Evolutionary conservation across 192 early-diverging fungal genomes (phyloP).

Genomic region (Borealophlyctis nickersoniae): DNA sequence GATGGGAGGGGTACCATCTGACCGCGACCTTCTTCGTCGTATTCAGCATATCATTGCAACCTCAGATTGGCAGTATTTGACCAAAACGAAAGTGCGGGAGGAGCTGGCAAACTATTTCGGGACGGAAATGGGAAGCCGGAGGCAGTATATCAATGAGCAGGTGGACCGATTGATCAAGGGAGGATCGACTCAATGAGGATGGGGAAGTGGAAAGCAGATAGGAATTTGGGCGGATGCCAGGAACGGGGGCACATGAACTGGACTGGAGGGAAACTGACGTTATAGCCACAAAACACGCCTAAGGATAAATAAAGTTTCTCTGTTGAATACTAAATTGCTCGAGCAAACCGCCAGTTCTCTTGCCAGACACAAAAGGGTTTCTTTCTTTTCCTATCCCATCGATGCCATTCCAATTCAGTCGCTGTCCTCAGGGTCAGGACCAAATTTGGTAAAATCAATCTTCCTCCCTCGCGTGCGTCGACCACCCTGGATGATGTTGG

Average conservation of each 20-base stretch:
- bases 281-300: no score
- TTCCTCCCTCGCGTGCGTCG: constrained; percentile 69
- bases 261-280: no score
- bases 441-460: constrained; percentile 71
- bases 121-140: constrained; percentile 58
- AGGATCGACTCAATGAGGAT: no score
- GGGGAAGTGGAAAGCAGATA: no score
- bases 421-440: constrained; percentile 36
- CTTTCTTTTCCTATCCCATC: no score
- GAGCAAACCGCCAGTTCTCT: no score
- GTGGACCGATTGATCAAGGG: constrained; percentile 57
- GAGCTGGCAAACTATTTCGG: constrained; percentile 64
- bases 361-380: no score
- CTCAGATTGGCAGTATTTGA: constrained; percentile 68
- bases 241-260: no score
- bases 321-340: no score
- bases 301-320: no score
- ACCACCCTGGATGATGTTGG: constrained; percentile 59
- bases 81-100: constrained; percentile 80
- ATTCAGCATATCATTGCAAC: constrained; percentile 69
- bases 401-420: no score
- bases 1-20: constrained; percentile 56
- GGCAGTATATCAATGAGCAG: constrained; percentile 69
- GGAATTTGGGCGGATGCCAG: no score
- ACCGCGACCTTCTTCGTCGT: constrained; percentile 71